Percentiles rank a stretch among this genome's conserved stretches.
These are phyloP conservation scores for Exophiala xenobiotica DNA, from an alignment of 2,329 filamentous ascomycete species.

Conservation along the genomic window DNA sequence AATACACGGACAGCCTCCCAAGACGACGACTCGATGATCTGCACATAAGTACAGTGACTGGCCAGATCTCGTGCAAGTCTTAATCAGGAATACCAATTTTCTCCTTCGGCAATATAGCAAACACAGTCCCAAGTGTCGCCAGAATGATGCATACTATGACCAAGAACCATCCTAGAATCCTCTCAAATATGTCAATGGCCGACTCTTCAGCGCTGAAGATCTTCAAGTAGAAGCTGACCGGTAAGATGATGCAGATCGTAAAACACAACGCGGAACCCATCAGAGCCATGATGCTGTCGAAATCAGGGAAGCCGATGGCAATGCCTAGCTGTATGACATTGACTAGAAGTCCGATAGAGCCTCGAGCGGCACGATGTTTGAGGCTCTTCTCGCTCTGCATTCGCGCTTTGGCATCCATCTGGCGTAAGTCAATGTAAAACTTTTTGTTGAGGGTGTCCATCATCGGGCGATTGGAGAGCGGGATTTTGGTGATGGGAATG, in stretches of 20 bases:
- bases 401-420: slow-evolving; percentile 33
- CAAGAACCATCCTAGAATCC: slow-evolving; percentile 64
- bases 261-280: slow-evolving; percentile 90
- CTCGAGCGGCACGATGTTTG: slow-evolving; percentile 59
- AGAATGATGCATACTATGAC: slow-evolving; percentile 68
- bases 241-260: slow-evolving; percentile 89
- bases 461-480: slow-evolving; percentile 79
- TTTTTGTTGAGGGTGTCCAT: slow-evolving; percentile 81
- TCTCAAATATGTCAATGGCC: slow-evolving; percentile 65
- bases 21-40: no score
- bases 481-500: slow-evolving; percentile 94
- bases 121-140: slow-evolving; percentile 76
- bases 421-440: slow-evolving; percentile 65
- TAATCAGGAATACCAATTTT: slow-evolving; percentile 54
- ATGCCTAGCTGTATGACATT: slow-evolving; percentile 73
- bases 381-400: slow-evolving; percentile 43
- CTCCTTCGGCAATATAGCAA: slow-evolving; percentile 81
- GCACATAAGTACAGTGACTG: no score
- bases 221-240: slow-evolving; percentile 84
- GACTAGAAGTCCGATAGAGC: slow-evolving; percentile 63
- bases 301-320: slow-evolving; percentile 71
- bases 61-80: neutral
- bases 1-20: no score
- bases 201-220: slow-evolving; percentile 74
- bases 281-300: slow-evolving; percentile 88